Conservation (phyloP, 306 rosid genomes). For the Cotoneaster glaucophyllus region DNA sequence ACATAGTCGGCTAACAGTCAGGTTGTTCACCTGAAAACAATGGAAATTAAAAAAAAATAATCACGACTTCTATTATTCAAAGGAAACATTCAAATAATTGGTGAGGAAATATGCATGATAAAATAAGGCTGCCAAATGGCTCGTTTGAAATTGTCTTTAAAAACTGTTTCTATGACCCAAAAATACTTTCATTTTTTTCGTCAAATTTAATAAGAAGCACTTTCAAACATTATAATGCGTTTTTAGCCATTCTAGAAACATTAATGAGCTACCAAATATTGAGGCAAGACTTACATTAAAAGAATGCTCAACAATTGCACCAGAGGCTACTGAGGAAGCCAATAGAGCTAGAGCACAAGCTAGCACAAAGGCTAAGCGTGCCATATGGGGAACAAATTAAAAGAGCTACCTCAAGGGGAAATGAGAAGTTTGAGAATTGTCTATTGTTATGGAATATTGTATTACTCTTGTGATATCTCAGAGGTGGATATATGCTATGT, state of each 20-base stretch:
- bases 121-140: background rate
- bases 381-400: constrained; percentile 6
- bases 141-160: background rate
- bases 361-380: constrained; percentile 15
- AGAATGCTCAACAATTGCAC: constrained; percentile 39
- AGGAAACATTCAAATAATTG: background rate
- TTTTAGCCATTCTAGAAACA: background rate
- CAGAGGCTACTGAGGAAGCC: constrained; percentile 37
- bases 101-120: background rate
- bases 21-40: constrained; percentile 31
- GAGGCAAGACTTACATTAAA: constrained; percentile 27
- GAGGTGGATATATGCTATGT: too few relatives aligned
- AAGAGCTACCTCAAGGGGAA: background rate
- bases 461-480: background rate
- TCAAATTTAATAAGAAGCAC: background rate
- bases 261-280: background rate
- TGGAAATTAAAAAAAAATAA: background rate
- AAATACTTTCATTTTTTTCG: background rate
- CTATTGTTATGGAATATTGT: background rate
- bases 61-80: background rate
- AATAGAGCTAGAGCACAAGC: constrained; percentile 26
- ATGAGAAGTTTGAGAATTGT: background rate
- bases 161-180: background rate
- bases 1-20: constrained; percentile 32
- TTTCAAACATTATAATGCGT: too few relatives aligned